Conservation (phyloP, 805 yeast genomes). For the Starmerella ratchasimensis region DNA sequence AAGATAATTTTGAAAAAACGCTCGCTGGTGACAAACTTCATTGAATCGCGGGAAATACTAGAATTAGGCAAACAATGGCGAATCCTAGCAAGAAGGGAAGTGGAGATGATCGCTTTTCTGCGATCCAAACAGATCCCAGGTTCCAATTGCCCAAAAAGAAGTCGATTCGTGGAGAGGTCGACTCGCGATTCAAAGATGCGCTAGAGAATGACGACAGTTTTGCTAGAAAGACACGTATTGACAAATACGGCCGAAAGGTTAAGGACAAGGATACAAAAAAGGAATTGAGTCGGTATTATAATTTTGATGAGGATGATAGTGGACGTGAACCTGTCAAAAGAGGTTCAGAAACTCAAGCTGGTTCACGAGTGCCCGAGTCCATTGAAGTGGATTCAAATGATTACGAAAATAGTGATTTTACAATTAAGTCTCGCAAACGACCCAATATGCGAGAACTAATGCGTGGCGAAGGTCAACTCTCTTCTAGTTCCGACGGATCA, state of each 20-base stretch:
- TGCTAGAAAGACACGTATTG: constrained; percentile 46
- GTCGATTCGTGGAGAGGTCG: constrained; percentile 62
- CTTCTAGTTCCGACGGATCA: constrained; percentile 4
- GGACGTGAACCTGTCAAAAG: constrained; percentile 14
- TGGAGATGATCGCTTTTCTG: constrained; percentile 69
- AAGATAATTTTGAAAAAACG: too few relatives aligned
- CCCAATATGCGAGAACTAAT: constrained; percentile 16
- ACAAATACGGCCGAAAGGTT: constrained; percentile 74
- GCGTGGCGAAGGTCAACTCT: constrained; percentile 19
- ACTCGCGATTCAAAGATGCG: constrained; percentile 69
- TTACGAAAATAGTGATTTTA: not conserved
- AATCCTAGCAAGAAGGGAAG: too few relatives aligned
- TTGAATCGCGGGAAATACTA: too few relatives aligned
- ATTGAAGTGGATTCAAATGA: not conserved
- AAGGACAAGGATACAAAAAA: constrained; percentile 32
- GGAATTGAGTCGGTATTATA: constrained; percentile 55
- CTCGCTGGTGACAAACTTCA: too few relatives aligned
- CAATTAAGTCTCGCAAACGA: not conserved
- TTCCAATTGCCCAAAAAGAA: constrained; percentile 62
- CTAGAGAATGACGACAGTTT: constrained; percentile 46
- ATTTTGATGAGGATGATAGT: constrained; percentile 34
- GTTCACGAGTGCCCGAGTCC: not conserved
- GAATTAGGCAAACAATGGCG: too few relatives aligned
- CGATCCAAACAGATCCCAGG: constrained; percentile 76
- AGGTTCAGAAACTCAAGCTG: constrained; percentile 8